These are phyloP conservation scores for Sordaria brevicollis DNA, from an alignment of 495 filamentous ascomycete species.

Conservation along the genomic window DNA sequence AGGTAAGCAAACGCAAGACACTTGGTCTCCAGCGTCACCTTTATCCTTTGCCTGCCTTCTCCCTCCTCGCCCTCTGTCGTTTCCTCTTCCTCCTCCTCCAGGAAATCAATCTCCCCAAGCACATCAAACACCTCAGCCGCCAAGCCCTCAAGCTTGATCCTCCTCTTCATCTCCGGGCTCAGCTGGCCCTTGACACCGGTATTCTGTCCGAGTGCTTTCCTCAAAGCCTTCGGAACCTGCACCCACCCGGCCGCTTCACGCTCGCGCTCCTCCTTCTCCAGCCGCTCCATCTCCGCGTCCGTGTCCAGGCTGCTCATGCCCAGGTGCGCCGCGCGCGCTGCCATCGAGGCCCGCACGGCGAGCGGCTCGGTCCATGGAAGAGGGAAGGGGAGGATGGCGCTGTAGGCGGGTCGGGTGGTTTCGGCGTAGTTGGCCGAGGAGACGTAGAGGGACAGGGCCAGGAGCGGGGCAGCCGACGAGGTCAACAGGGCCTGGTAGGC, in stretches of 20 bases:
- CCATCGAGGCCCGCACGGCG: conserved; percentile 53
- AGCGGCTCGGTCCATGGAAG: conserved; percentile 71
- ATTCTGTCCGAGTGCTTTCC: conserved; percentile 9
- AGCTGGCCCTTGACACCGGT: conserved; percentile 11
- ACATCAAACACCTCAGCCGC: conserved; percentile 59
- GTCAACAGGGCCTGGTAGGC: conserved; percentile 61
- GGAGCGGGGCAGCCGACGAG: conserved; percentile 51
- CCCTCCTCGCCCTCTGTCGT: not conserved
- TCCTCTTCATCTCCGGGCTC: conserved; percentile 38
- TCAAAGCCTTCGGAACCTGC: conserved; percentile 16
- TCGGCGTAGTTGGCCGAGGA: conserved; percentile 73
- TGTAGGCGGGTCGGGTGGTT: conserved; percentile 66
- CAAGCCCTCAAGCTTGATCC: conserved; percentile 62
- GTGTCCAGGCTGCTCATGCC: conserved; percentile 47
- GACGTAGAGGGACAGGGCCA: conserved; percentile 79
- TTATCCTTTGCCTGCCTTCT: not conserved
- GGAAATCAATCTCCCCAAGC: conserved; percentile 47
- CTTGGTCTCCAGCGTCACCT: conserved; percentile 52
- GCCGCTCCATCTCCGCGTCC: conserved; percentile 22
- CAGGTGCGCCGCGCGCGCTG: conserved; percentile 60
- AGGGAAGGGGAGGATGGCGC: conserved; percentile 67
- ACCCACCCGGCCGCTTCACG: conserved; percentile 21
- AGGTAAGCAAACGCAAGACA: conserved; percentile 73
- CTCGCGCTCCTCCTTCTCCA: conserved; percentile 17
- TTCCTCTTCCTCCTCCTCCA: conserved; percentile 29